A percentile compares a stretch with the other conserved stretches of the same genome.
Evolutionary conservation across 2,329 filamentous ascomycete species (phyloP).

Genomic region (Furcasterigmium sp.): DNA sequence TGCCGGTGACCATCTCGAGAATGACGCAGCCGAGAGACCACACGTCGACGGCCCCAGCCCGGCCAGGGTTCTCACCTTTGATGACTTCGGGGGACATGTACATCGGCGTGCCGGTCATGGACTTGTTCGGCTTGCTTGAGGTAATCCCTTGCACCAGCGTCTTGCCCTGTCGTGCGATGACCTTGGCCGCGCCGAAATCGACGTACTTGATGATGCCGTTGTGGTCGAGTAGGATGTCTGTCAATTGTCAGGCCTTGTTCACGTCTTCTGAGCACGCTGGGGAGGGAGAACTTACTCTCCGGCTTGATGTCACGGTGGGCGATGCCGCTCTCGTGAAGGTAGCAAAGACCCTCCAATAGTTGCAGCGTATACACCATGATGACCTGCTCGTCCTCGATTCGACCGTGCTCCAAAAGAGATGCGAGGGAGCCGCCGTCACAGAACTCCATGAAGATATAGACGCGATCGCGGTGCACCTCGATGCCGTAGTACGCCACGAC

Average conservation of each 20-base stretch:
- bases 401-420: conserved; percentile 84
- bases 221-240: conserved; percentile 92
- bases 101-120: conserved; percentile 98
- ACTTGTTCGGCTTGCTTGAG: conserved; percentile 67
- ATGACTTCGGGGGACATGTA: conserved; percentile 99
- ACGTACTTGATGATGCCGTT: conserved; percentile 99
- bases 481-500: conserved; percentile 98
- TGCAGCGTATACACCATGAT: conserved; percentile 96
- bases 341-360: conserved; percentile 87
- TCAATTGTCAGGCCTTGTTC: conserved; percentile 11
- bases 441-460: conserved; percentile 99
- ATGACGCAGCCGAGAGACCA: conserved; percentile 98
- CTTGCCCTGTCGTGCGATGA: conserved; percentile 89
- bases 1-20: conserved; percentile 93
- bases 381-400: conserved; percentile 96
- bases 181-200: conserved; percentile 95
- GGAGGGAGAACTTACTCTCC: conserved; percentile 63
- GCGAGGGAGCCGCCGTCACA: conserved; percentile 93
- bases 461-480: conserved; percentile 95
- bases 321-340: conserved; percentile 87
- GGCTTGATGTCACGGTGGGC: conserved; percentile 97
- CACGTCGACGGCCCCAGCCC: conserved; percentile 84
- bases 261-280: neutral
- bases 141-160: conserved; percentile 67
- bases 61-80: conserved; percentile 75